Evolutionary conservation across 805 yeast species (phyloP), one percentile per base, ranked within the genome.

Genomic region (Yarrowia divulgata): DNA sequence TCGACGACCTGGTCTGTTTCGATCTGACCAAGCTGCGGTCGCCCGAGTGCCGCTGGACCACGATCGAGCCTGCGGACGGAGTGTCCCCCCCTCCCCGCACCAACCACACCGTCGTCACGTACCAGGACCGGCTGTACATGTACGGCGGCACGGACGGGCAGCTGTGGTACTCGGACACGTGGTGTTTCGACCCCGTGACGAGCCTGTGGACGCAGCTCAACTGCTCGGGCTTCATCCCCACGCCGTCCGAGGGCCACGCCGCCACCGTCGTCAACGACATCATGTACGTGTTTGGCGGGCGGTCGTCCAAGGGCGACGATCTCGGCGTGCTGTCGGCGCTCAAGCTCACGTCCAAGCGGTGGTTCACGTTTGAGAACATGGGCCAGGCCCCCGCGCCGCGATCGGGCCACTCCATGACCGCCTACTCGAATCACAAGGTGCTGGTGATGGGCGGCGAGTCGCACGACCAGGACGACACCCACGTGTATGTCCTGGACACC

Each of bases 401-500:
- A 73, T 90, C 94, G 71, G 98, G 98, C 10, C 99, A 95, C 79
- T 87, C 97, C 8, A 81, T 94, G 79, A 88, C 98, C 0, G 88
- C 86, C 67, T 81, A 88, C 62, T 85, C 83, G 34, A 86, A 85
- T 71, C 86, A 91, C 74, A 90, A 88, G 78, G 75, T 94, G 43
- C 76, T 93, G 13, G 85, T 94, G 16, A 88, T 96, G 90, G 99
- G 99, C 54, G 98, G 99, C 70, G 97, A 92, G 78, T 88, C 85
- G 74, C 87, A 88, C 70, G 81, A 79, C 8, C 83, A 85, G 62
- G 86, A 85, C 46, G 64, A 87, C 87, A 48, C 83, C 85, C 79
- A 77, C 2, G 82, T 90, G 19, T 90, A 84, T 73, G 85, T 87
- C 43, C 82, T 91, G 69, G 94, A 91, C 72, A 79, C 87, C 76